A percentile compares a stretch with the other conserved stretches of the same genome.
Conservation (phyloP, 2,329 filamentous ascomycete species). For the Nemania serpens region DNA sequence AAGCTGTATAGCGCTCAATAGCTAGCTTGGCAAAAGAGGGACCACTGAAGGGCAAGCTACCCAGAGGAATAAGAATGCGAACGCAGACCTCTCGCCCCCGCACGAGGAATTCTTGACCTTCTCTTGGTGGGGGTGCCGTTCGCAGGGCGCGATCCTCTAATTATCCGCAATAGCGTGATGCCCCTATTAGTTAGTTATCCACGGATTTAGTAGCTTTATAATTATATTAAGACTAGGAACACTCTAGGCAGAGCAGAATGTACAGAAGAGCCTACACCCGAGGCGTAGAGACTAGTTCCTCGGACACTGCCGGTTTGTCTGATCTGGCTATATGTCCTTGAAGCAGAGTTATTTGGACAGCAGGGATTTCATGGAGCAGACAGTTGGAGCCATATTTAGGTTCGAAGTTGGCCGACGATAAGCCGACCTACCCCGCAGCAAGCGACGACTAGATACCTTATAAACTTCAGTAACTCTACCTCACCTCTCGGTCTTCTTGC, state of each 20-base stretch:
- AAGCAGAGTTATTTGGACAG: not conserved
- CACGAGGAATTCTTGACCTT: too few species aligned
- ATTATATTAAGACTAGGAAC: too few species aligned
- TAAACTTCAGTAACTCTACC: not conserved
- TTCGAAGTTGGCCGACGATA: not conserved
- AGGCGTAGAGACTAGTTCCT: not conserved
- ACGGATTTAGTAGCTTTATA: too few species aligned
- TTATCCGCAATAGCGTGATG: not conserved
- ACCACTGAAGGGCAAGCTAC: not conserved
- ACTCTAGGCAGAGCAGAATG: too few species aligned
- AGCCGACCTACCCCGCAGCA: constrained; percentile 16
- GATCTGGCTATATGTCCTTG: not conserved
- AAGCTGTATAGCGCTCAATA: not conserved
- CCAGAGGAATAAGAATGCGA: not conserved
- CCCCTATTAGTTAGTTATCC: too few species aligned
- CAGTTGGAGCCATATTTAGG: not conserved
- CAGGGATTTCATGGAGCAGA: not conserved
- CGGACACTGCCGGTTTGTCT: not conserved
- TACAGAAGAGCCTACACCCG: too few species aligned
- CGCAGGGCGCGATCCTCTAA: too few species aligned
- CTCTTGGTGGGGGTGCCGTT: too few species aligned
- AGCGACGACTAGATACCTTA: not conserved
- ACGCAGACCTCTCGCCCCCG: not conserved
- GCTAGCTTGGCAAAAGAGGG: not conserved
- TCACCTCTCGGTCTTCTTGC: not conserved